Evolutionary conservation across 345 rosid genomes (phyloP), one percentile per base, ranked within the genome.

Genomic region (Angophora floribunda): DNA sequence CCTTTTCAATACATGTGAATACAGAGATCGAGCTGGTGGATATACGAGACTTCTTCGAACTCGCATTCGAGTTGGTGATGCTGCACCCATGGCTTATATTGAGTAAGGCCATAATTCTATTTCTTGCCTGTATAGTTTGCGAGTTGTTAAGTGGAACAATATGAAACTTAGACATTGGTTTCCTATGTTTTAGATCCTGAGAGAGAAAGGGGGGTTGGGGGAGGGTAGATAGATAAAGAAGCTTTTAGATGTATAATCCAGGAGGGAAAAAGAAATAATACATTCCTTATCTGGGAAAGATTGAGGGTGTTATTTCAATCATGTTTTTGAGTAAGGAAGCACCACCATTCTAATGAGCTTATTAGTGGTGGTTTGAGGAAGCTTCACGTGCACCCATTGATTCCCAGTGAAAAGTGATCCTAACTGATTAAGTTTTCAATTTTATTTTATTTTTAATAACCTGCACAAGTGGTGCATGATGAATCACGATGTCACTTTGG

Each of bases 41-140:
- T 97, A 95, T 93, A 96, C 99, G 15, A 96, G 98, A 93, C 70
- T 96, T 90, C 98, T 96, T 47, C 93, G 97, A 50, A 96, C 99
- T 55, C 99, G 98, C 87, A 95, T 96, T 14, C 92, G 99, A 88
- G 97, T 95, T 91, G 99, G 98, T 89, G 99, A 97, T 92, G 99
- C 99, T 90, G 99, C 98, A 70, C 95, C 94, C 55, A 96, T 96
- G 99, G 98, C 99, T 85, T 96, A 96, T 91, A 95, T 96, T 57
- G 99, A 96, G 99, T 97, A 93, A 93, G 95, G 89, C 47, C 84
- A n/a, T 51, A n/a, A 52, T 78, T 55, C 70, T n/a, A 61, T 49
- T 59, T 49, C 47, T 86, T 53, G 7, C 85, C 45, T 36, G 5
- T 6, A 53, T 32, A 70, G 51, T 52, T 21, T 89, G 47, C 45